Evolutionary conservation across 345 rosid species (phyloP).

Genomic region (Eucalyptus regnans): DNA sequence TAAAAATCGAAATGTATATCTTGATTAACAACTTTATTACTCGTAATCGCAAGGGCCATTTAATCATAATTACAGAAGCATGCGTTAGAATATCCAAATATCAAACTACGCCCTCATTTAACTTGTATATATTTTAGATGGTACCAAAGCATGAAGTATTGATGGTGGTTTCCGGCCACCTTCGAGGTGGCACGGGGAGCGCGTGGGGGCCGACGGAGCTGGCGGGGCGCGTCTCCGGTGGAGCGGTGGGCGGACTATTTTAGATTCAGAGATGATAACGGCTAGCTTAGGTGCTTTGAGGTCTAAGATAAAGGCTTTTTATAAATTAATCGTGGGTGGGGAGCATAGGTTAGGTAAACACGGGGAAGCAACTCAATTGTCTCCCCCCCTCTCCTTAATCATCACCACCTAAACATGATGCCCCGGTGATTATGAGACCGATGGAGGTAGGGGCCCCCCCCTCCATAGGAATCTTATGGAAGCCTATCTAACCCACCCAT

Average conservation of each 20-base stretch:
- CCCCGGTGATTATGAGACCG: background rate
- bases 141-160: accelerated
- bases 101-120: background rate
- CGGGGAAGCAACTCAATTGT: background rate
- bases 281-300: background rate
- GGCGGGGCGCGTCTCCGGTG: background rate
- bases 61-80: background rate
- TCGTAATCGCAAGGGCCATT: background rate
- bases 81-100: background rate
- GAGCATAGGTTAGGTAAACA: background rate
- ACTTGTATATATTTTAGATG: background rate
- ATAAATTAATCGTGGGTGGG: background rate
- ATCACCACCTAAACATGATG: background rate
- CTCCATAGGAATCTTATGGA: background rate
- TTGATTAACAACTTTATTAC: background rate
- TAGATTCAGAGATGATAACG: background rate
- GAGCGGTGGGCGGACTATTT: background rate
- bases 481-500: background rate
- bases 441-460: background rate
- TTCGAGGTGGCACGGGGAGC: background rate
- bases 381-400: background rate
- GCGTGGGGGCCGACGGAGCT: background rate
- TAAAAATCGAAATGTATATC: background rate
- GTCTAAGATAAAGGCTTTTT: background rate
- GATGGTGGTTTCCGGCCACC: background rate